A percentile compares a stretch with the other conserved stretches of the same genome.
These are phyloP conservation scores for Alternaria tenuissima DNA, from an alignment of 2,329 filamentous ascomycete genomes.

Conservation along the genomic window DNA sequence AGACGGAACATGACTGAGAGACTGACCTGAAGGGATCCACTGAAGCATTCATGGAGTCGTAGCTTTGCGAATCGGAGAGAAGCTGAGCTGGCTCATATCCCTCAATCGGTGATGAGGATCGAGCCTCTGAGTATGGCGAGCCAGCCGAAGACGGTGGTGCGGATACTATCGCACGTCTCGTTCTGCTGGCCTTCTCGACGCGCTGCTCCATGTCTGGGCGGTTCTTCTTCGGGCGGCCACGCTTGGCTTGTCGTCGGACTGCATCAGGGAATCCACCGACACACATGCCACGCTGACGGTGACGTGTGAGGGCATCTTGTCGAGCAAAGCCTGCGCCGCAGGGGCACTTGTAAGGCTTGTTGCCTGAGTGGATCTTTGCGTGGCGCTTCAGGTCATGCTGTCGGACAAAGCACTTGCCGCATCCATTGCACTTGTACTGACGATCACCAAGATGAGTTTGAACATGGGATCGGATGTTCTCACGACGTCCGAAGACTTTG, in stretches of 20 bases:
- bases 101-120: slow-evolving; percentile 40
- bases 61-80: slow-evolving; percentile 36
- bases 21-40: slow-evolving; percentile 43
- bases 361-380: slow-evolving; percentile 94
- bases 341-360: slow-evolving; percentile 93
- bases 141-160: slow-evolving; percentile 46
- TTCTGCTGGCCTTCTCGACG: slow-evolving; percentile 64
- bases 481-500: slow-evolving; percentile 94
- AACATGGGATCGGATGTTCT: slow-evolving; percentile 98
- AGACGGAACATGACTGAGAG: background rate
- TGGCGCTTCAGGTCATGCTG: slow-evolving; percentile 98
- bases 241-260: slow-evolving; percentile 71
- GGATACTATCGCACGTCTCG: slow-evolving; percentile 53
- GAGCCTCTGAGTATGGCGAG: slow-evolving; percentile 44
- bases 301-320: slow-evolving; percentile 92
- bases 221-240: slow-evolving; percentile 70
- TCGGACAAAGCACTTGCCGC: slow-evolving; percentile 93
- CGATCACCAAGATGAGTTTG: slow-evolving; percentile 97
- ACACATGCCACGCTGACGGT: slow-evolving; percentile 96
- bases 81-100: slow-evolving; percentile 33
- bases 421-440: slow-evolving; percentile 92
- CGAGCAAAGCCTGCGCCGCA: slow-evolving; percentile 95
- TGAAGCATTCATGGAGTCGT: slow-evolving; percentile 39
- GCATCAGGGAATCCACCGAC: slow-evolving; percentile 90
- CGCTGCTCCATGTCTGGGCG: slow-evolving; percentile 67